A percentile compares a stretch with the other conserved stretches of the same genome.
These are phyloP conservation scores for Blastobotrys petasosporus DNA, from an alignment of 1,139 yeast genomes.

Conservation along the genomic window DNA sequence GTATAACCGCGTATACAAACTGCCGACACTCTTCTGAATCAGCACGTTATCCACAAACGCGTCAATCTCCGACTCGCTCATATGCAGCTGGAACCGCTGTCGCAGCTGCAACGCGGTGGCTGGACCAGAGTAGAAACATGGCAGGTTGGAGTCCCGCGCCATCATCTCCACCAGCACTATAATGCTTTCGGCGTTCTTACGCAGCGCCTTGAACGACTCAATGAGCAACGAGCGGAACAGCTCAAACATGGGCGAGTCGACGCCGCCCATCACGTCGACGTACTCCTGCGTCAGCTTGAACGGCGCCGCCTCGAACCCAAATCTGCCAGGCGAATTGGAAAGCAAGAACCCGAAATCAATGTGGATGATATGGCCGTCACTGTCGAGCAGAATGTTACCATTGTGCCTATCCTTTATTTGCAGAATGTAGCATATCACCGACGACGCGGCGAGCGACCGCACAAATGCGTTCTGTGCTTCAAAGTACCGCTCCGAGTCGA, in stretches of 20 bases:
- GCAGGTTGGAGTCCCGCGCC: slow-evolving; percentile 85
- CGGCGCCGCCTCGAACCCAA: slow-evolving; percentile 96
- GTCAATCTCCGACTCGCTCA: slow-evolving; percentile 69
- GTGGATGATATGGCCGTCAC: slow-evolving; percentile 91
- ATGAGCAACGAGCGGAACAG: slow-evolving; percentile 59
- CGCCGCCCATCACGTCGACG: slow-evolving; percentile 79
- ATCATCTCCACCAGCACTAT: slow-evolving; percentile 81
- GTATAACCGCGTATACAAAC: slow-evolving; percentile 81
- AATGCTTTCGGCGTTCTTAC: slow-evolving; percentile 66
- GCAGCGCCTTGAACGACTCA: slow-evolving; percentile 62
- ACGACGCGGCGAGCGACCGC: slow-evolving; percentile 78
- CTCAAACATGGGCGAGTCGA: slow-evolving; percentile 51
- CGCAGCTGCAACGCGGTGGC: slow-evolving; percentile 70
- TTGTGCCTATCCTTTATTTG: slow-evolving; percentile 95
- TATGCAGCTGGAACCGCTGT: slow-evolving; percentile 73
- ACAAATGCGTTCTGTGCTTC: slow-evolving; percentile 82
- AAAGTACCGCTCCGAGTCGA: slow-evolving; percentile 45
- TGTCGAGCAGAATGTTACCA: slow-evolving; percentile 91
- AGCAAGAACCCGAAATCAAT: slow-evolving; percentile 92
- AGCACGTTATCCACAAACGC: slow-evolving; percentile 66
- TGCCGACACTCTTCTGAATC: slow-evolving; percentile 78
- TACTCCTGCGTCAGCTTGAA: slow-evolving; percentile 87
- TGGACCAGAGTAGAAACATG: slow-evolving; percentile 86
- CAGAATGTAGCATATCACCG: slow-evolving; percentile 77
- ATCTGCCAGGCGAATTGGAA: slow-evolving; percentile 92